A percentile compares a stretch with the other conserved stretches of the same genome.
Conservation (phyloP, 2,329 filamentous ascomycete species). For the Diplocarpon mali region DNA sequence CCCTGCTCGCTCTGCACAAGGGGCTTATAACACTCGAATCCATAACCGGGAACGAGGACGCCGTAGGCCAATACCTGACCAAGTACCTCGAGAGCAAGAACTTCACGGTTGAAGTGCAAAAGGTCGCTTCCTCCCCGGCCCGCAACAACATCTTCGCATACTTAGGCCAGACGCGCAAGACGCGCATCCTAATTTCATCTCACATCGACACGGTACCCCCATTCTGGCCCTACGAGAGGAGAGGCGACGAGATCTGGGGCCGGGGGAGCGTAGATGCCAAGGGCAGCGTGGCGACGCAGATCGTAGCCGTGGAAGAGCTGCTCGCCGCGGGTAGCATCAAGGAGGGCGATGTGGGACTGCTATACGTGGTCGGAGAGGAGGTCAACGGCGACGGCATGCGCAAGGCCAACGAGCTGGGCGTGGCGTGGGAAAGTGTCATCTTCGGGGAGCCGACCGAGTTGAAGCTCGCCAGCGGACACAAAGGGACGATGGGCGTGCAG, state of each 20-base stretch:
- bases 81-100: slow-evolving; percentile 43
- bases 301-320: slow-evolving; percentile 53
- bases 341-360: slow-evolving; percentile 44
- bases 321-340: slow-evolving; percentile 31
- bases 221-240: slow-evolving; percentile 32
- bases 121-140: slow-evolving; percentile 23
- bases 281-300: slow-evolving; percentile 60
- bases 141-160: slow-evolving; percentile 53
- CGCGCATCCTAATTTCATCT: slow-evolving; percentile 42
- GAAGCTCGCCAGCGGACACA: slow-evolving; percentile 82
- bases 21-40: slow-evolving; percentile 52
- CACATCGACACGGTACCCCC: slow-evolving; percentile 56
- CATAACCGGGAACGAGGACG: slow-evolving; percentile 48
- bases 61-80: slow-evolving; percentile 46
- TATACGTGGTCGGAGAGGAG: slow-evolving; percentile 78
- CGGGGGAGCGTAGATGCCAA: slow-evolving; percentile 67
- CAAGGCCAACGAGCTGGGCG: slow-evolving; percentile 36
- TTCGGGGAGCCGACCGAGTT: slow-evolving; percentile 92
- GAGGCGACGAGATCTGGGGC: slow-evolving; percentile 46
- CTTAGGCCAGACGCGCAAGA: slow-evolving; percentile 35
- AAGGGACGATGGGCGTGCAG: slow-evolving; percentile 63
- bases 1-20: slow-evolving; percentile 48
- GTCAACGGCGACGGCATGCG: slow-evolving; percentile 71
- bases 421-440: slow-evolving; percentile 57
- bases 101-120: slow-evolving; percentile 53